A percentile compares a stretch with the other conserved stretches of the same genome.
Conservation (phyloP, 495 filamentous ascomycete genomes). For the Tuber calosporum region DNA sequence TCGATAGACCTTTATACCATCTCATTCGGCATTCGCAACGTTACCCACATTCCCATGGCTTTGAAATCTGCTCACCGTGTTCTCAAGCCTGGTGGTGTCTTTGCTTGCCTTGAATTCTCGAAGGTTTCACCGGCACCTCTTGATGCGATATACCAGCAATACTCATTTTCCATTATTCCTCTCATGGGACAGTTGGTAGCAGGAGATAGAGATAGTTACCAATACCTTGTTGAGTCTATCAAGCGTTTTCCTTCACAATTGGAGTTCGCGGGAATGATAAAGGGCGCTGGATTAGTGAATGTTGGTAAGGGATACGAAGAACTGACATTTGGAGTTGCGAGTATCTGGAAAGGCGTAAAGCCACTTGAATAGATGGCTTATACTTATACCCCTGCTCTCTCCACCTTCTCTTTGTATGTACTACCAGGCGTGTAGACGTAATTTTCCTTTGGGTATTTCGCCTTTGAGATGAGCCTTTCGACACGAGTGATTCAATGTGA, state of each 20-base stretch:
- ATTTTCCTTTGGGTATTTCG: neutral
- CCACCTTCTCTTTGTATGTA: neutral
- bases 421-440: neutral
- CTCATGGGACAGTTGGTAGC: constrained; percentile 93
- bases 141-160: constrained; percentile 84
- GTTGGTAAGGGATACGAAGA: constrained; percentile 72
- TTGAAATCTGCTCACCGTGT: constrained; percentile 76
- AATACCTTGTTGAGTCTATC: constrained; percentile 98
- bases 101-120: constrained; percentile 93
- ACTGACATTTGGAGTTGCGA: constrained; percentile 82
- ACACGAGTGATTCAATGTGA: neutral
- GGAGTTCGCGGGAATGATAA: constrained; percentile 79
- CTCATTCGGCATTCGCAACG: constrained; percentile 95
- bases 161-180: constrained; percentile 91
- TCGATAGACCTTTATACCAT: constrained; percentile 90
- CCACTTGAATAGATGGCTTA: constrained; percentile 15
- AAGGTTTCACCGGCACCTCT: constrained; percentile 62
- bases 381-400: neutral
- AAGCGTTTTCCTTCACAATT: constrained; percentile 81
- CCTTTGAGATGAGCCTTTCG: neutral
- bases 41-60: constrained; percentile 75
- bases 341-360: constrained; percentile 95
- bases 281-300: constrained; percentile 80
- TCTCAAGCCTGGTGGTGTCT: constrained; percentile 87
- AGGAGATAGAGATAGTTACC: constrained; percentile 89